Evolutionary conservation across 2,329 filamentous ascomycete species (phyloP), one percentile per base, ranked within the genome.

Genomic region (Meredithiella fracta): DNA sequence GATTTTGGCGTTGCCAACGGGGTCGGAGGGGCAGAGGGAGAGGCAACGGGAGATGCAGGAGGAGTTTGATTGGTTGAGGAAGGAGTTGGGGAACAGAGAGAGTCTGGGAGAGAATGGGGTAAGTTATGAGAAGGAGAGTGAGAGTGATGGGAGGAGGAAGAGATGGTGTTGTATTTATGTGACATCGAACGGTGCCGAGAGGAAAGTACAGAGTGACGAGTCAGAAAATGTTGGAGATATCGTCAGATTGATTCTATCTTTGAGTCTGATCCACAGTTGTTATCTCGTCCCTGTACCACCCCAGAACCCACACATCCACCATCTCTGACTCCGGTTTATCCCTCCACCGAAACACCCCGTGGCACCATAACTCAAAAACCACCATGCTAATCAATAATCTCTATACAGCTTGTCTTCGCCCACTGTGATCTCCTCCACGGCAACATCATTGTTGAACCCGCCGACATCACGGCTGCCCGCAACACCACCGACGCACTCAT

Each of bases 341-440:
- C 29, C 5, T 34, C 29, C 11, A 34, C 29, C 29, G 29, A 34
- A 11, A 34, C 29, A 34, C 11, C 11, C 5, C 5, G 29, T 34
- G 29, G 5, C 29, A 11, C 29, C 11, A 5, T 34, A 34, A n/a
- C n/a, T n/a, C n/a, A 5, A 34, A 34, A 11, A 34, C 11, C 29
- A 34, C 8, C 17, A 11, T 49, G 55, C 55, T 57, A 34, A 57
- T 31, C 22, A 15, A 42, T 31, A 20, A 17, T 54, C 8, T 53
- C 38, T 40, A 3, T 59, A 50, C 56, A 90, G 78, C 82, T 94
- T 62, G 82, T 97, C 51, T 96, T 97, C 72, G 85, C 86, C 60
- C 91, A 97, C 70, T 95, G 90, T 73, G 92, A 98, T 68, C 78
- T 98, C 23, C 75, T 98, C n/a, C 88, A 85, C 67, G 92, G 90